phyloP scores from a whole-genome alignment of 2,329 filamentous ascomycete genomes.

The Fusarium pilosicola region DNA sequence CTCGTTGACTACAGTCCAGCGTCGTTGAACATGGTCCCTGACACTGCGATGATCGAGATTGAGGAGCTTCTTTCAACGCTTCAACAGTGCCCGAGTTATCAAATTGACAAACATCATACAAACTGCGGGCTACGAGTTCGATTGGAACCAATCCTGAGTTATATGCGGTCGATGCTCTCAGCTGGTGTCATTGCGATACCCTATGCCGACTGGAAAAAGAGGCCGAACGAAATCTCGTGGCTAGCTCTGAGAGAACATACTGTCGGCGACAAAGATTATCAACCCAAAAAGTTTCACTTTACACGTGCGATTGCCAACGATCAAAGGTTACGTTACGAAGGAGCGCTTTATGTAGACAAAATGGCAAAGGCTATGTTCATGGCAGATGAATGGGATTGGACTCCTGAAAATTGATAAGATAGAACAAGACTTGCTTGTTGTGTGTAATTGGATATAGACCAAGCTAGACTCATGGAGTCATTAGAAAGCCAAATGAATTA shows the following conservation, averaged over 20 bases:
- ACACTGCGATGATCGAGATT: conserved; percentile 68
- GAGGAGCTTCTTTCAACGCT: conserved; percentile 68
- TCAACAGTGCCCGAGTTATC: conserved; percentile 75
- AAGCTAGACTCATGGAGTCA: conserved; percentile 30
- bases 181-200: conserved; percentile 57
- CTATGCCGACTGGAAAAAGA: conserved; percentile 58
- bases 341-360: conserved; percentile 60
- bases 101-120: conserved; percentile 77
- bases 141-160: conserved; percentile 72
- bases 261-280: conserved; percentile 23
- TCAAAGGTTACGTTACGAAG: conserved; percentile 60
- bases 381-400: conserved; percentile 69
- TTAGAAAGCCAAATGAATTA: conserved; percentile 19
- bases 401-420: conserved; percentile 54
- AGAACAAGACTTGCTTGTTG: conserved; percentile 23
- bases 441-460: conserved; percentile 29
- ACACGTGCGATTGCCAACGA: conserved; percentile 62
- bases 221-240: conserved; percentile 56
- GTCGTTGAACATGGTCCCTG: conserved; percentile 57
- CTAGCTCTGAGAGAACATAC: conserved; percentile 33
- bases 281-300: conserved; percentile 55
- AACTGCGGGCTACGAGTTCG: conserved; percentile 77
- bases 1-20: conserved; percentile 65
- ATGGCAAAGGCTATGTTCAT: conserved; percentile 66
- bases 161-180: conserved; percentile 67